A percentile compares a stretch with the other conserved stretches of the same genome.
These are phyloP conservation scores for Stellera chamaejasme DNA, from an alignment of 345 rosid species.

Conservation along the genomic window DNA sequence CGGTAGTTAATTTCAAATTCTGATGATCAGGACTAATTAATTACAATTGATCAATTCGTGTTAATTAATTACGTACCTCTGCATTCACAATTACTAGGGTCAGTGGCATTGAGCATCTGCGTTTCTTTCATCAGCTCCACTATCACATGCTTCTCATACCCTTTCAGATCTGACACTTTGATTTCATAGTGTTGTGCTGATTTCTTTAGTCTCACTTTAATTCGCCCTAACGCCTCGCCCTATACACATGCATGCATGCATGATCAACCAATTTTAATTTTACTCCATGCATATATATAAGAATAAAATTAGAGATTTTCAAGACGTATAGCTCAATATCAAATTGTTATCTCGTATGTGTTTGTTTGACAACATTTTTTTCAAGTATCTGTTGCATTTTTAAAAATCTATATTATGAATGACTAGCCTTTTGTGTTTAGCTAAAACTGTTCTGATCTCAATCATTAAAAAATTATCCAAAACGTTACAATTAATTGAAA, in stretches of 20 bases:
- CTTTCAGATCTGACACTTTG: slow-evolving; percentile 43
- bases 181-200: slow-evolving; percentile 45
- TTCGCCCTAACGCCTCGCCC: slow-evolving; percentile 37
- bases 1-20: too few species aligned
- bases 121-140: slow-evolving; percentile 53
- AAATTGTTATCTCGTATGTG: too few species aligned
- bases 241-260: slow-evolving; percentile 6
- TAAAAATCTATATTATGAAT: too few species aligned
- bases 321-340: background rate
- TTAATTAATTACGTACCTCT: slow-evolving; percentile 33
- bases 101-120: slow-evolving; percentile 11
- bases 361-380: too few species aligned
- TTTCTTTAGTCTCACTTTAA: slow-evolving; percentile 33
- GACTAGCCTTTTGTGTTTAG: too few species aligned
- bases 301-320: background rate
- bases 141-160: slow-evolving; percentile 50
- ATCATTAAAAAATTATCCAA: too few species aligned
- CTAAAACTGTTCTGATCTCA: too few species aligned
- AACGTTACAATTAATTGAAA: too few species aligned
- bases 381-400: too few species aligned
- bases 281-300: too few species aligned
- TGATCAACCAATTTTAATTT: background rate
- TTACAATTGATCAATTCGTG: too few species aligned
- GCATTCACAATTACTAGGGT: slow-evolving; percentile 7
- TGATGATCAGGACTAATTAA: too few species aligned